phyloP scores from a whole-genome alignment of 345 rosid species.

The Mercurialis annua region DNA sequence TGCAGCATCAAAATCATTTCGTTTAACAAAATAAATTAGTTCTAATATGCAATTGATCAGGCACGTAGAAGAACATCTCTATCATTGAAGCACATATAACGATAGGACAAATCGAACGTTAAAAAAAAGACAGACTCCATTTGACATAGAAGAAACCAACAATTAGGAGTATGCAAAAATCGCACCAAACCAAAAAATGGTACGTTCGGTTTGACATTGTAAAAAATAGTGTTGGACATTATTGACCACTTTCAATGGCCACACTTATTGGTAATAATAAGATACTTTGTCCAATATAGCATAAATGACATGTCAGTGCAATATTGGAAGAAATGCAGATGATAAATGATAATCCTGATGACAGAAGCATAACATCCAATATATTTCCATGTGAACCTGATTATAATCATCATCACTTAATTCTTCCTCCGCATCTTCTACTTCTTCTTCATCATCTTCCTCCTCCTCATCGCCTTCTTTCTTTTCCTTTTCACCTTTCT shows the following conservation, averaged over 20 bases:
- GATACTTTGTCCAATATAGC: background rate
- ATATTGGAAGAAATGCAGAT: background rate
- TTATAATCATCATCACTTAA: conserved; percentile 50
- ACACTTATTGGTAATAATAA: background rate
- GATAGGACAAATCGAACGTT: too few relatives aligned
- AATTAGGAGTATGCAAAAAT: too few relatives aligned
- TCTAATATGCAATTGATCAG: background rate
- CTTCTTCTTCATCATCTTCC: conserved; percentile 28
- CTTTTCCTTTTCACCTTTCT: conserved; percentile 36
- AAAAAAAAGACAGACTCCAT: too few relatives aligned
- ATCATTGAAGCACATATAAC: too few relatives aligned
- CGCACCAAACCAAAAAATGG: too few relatives aligned
- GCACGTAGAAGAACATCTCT: background rate
- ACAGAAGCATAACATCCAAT: background rate
- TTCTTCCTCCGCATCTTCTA: conserved; percentile 34
- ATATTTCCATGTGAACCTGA: conserved; percentile 31
- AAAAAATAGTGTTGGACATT: background rate
- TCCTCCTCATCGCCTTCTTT: conserved; percentile 35
- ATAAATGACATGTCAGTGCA: conserved; percentile 2
- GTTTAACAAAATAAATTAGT: background rate
- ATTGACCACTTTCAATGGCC: background rate
- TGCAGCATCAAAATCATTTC: conserved; percentile 13
- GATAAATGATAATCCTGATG: background rate
- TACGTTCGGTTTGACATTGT: too few relatives aligned
- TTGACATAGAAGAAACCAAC: too few relatives aligned